Conservation (phyloP, 108 stramenopile species). For the Asterionellopsis glacialis region DNA sequence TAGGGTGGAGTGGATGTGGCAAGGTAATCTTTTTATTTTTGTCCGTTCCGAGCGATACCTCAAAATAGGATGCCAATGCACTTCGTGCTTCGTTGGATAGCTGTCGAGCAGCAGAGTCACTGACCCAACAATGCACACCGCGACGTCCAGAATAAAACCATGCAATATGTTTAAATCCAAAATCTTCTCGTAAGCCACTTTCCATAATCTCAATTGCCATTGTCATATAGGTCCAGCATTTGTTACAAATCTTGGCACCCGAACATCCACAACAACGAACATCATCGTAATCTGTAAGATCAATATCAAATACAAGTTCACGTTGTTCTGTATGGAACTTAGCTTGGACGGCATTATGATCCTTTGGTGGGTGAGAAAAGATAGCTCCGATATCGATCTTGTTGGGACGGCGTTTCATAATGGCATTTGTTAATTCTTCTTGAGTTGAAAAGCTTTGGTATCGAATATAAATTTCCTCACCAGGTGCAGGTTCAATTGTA, state of each 20-base stretch:
- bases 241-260: slow-evolving; percentile 85
- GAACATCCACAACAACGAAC: slow-evolving; percentile 94
- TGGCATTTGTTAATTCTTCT: slow-evolving; percentile 62
- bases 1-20: slow-evolving; percentile 81
- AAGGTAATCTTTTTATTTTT: slow-evolving; percentile 69
- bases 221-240: slow-evolving; percentile 97
- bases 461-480: slow-evolving; percentile 97
- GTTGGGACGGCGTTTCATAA: slow-evolving; percentile 85
- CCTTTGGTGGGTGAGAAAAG: slow-evolving; percentile 87
- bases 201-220: slow-evolving; percentile 94
- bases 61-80: slow-evolving; percentile 95
- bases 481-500: slow-evolving; percentile 81
- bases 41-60: slow-evolving; percentile 70
- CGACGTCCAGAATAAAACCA: slow-evolving; percentile 99
- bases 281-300: slow-evolving; percentile 98
- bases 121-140: slow-evolving; percentile 99
- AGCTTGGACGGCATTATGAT: slow-evolving; percentile 65
- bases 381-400: slow-evolving; percentile 99
- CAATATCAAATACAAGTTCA: slow-evolving; percentile 99
- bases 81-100: slow-evolving; percentile 91
- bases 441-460: slow-evolving; percentile 87
- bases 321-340: slow-evolving; percentile 85
- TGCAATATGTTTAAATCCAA: slow-evolving; percentile 94
- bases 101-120: slow-evolving; percentile 84
- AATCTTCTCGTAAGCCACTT: slow-evolving; percentile 83